Conservation (phyloP, 2,329 filamentous ascomycete species). For the Myriosclerotinia duriaeana region DNA sequence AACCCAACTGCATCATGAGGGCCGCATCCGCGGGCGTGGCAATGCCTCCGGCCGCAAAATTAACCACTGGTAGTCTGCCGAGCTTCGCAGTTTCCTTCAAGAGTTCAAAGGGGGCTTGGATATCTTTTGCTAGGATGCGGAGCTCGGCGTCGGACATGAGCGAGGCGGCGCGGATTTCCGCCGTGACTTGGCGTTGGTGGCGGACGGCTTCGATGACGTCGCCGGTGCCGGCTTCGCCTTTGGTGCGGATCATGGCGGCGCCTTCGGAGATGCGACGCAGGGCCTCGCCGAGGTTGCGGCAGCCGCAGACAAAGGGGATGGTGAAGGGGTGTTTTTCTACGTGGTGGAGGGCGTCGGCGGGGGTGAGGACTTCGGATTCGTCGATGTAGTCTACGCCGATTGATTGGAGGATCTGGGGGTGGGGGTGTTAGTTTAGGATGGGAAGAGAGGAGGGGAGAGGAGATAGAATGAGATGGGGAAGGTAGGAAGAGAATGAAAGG, state of each 20-base stretch:
- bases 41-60: conserved; percentile 98
- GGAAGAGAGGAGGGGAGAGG: background rate
- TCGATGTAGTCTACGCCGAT: conserved; percentile 97
- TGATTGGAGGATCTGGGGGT: conserved; percentile 82
- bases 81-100: conserved; percentile 84
- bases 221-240: conserved; percentile 95
- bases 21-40: conserved; percentile 97
- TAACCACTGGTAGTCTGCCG: conserved; percentile 88
- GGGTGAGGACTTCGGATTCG: conserved; percentile 95
- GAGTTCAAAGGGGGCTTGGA: conserved; percentile 74
- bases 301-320: conserved; percentile 93
- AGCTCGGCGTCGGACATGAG: conserved; percentile 69
- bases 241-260: conserved; percentile 97
- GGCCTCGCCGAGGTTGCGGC: conserved; percentile 90
- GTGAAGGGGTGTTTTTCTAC: conserved; percentile 83
- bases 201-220: conserved; percentile 95
- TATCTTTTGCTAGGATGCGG: conserved; percentile 74
- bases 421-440: background rate
- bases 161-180: conserved; percentile 73
- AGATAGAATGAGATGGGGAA: too few relatives aligned
- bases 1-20: conserved; percentile 98
- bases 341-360: conserved; percentile 86
- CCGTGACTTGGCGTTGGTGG: conserved; percentile 89
- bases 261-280: conserved; percentile 88
- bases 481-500: background rate